Conservation (phyloP, 768 basidiomycete species). For the Lactarius sanguifluus region DNA sequence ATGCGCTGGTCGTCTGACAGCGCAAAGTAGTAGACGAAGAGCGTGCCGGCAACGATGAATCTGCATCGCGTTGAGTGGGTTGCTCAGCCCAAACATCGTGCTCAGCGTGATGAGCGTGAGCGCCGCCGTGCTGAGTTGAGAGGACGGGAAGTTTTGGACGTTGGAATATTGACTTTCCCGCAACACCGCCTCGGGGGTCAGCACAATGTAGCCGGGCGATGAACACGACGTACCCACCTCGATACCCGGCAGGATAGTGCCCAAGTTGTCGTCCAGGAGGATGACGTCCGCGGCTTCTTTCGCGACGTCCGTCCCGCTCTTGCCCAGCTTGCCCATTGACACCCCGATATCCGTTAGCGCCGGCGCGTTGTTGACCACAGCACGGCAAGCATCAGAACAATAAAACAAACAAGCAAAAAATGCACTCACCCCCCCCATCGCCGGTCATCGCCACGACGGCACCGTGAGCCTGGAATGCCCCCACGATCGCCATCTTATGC, state of each 20-base stretch:
- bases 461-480: slow-evolving; percentile 87
- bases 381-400: not conserved
- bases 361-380: slow-evolving; percentile 89
- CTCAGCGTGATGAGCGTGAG: slow-evolving; percentile 90
- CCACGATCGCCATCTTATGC: slow-evolving; percentile 51
- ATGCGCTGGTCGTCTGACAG: slow-evolving; percentile 74
- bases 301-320: slow-evolving; percentile 97
- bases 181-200: no score
- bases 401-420: not conserved
- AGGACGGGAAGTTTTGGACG: slow-evolving; percentile 51
- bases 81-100: slow-evolving; percentile 84
- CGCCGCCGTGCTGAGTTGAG: slow-evolving; percentile 93
- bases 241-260: slow-evolving; percentile 87
- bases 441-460: slow-evolving; percentile 97
- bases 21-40: slow-evolving; percentile 84
- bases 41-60: slow-evolving; percentile 92
- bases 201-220: no score
- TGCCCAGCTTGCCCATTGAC: slow-evolving; percentile 88
- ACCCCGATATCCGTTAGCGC: slow-evolving; percentile 96
- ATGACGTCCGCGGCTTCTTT: slow-evolving; percentile 98
- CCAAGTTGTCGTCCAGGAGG: slow-evolving; percentile 96
- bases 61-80: slow-evolving; percentile 97
- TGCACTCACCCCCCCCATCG: slow-evolving; percentile 53
- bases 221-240: no score
- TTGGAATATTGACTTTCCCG: no score